Conservation (phyloP, 2,329 filamentous ascomycete species). For the Scleromitrula shiraiana region DNA sequence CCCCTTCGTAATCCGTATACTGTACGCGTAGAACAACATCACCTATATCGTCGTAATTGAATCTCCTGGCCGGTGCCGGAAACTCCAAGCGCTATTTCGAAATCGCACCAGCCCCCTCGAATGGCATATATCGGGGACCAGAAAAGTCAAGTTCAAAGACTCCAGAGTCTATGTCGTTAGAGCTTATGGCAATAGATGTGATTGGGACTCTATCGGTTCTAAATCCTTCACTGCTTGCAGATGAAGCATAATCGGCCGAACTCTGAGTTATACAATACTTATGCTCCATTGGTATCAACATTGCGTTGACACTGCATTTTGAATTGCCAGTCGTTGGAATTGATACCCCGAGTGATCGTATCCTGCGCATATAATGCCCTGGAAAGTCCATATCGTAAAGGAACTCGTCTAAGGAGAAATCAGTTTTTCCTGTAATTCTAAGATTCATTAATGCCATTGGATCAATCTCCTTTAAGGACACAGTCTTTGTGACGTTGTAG, state of each 20-base stretch:
- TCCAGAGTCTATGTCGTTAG: conserved; percentile 28
- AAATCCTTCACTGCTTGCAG: background rate
- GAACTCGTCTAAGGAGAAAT: conserved; percentile 8
- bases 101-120: conserved; percentile 33
- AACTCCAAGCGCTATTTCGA: conserved; percentile 29
- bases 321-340: background rate
- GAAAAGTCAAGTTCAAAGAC: conserved; percentile 30
- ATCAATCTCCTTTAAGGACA: conserved; percentile 1
- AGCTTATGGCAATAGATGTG: conserved; percentile 23
- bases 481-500: conserved; percentile 6
- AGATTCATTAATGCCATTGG: conserved; percentile 6
- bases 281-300: background rate
- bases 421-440: conserved; percentile 4
- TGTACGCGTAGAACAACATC: background rate
- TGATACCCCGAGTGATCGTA: background rate
- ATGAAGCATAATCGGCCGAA: background rate
- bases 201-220: conserved; percentile 21
- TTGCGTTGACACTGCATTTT: background rate
- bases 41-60: background rate
- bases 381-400: conserved; percentile 12
- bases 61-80: conserved; percentile 11
- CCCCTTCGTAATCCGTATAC: background rate
- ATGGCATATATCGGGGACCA: conserved; percentile 30
- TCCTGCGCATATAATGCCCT: conserved; percentile 10
- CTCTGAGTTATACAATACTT: conserved; percentile 1